Base-by-base conservation (phyloP, 352 stramenopile genomes). In the Heterotrichella gracilis region DNA sequence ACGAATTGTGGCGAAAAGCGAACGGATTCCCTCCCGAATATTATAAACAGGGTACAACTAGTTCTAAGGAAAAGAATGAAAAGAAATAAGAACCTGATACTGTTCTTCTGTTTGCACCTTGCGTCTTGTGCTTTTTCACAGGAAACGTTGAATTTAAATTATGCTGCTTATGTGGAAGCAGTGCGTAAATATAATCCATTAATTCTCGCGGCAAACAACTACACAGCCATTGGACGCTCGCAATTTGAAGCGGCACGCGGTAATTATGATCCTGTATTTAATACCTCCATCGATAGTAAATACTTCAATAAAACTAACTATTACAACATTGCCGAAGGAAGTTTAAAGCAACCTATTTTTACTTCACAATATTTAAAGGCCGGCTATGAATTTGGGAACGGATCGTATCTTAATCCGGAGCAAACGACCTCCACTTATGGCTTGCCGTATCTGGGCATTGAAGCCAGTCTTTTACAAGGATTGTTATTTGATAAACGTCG, bases 41-140 rank as follows among this genome's bases (percentile, higher is more conserved):
- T 53, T 53, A 53, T 53, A n/a, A 17, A 17, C 9, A 53, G 9
- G 32, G n/a, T 17, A 53, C 9, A 9, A n/a, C 32, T 53, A 53
- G n/a, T n/a, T n/a, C n/a, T n/a, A n/a, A n/a, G n/a, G n/a, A 53
- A 53, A 53, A 53, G 32, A 53, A 53, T 53, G 32, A 53, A 53
- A 17, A 9, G n/a, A 53, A 53, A 53, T 17, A 53, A 53, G 9
- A 53, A n/a, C 32, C 32, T 53, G 32, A 9, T 53, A 53, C 9
- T 17, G 32, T 53, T 17, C n/a, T 53, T 53, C 9, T 17, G 9
- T 17, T 53, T 53, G 9, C 32, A 17, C 32, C 32, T 53, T n/a
- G n/a, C n/a, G n/a, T n/a, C n/a, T n/a, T n/a, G n/a, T n/a, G n/a
- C n/a, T n/a, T n/a, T n/a, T n/a, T n/a, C n/a, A n/a, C n/a, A n/a